Percentiles rank a stretch among this genome's conserved stretches.
Conservation (phyloP, 257 asterid species). For the Henckelia pumila region DNA sequence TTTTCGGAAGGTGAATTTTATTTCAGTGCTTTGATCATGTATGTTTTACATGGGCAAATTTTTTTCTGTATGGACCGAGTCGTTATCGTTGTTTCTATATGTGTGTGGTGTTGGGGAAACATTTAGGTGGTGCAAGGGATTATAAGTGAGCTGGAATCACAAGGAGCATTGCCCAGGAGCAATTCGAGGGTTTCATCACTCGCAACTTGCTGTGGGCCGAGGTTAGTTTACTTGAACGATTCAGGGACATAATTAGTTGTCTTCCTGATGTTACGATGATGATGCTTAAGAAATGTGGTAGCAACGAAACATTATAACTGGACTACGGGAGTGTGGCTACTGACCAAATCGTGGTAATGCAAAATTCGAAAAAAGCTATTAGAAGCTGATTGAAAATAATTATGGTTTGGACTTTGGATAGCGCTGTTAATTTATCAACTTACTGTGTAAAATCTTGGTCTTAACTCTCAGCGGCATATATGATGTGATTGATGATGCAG, state of each 20-base stretch:
- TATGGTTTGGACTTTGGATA: not conserved
- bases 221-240: conserved; percentile 48
- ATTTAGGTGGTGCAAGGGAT: conserved; percentile 93
- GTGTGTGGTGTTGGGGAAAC: conserved; percentile 13
- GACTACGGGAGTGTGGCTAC: conserved; percentile 17
- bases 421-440: not conserved
- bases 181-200: conserved; percentile 99
- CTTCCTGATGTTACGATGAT: not conserved
- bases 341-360: conserved; percentile 4
- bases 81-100: not conserved
- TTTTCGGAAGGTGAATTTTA: conserved; percentile 76
- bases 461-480: not conserved
- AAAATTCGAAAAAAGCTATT: conserved; percentile 14
- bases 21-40: conserved; percentile 9
- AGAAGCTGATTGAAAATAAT: conserved; percentile 17
- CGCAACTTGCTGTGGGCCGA: conserved; percentile 99
- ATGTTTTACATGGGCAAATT: conserved; percentile 5
- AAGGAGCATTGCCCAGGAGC: conserved; percentile 99
- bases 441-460: not conserved
- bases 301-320: not conserved
- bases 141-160: conserved; percentile 95
- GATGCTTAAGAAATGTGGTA: conserved; percentile 14
- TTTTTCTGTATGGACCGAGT: not conserved
- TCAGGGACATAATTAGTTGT: not conserved
- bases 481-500: not conserved